A percentile compares a stretch with the other conserved stretches of the same genome.
These are phyloP conservation scores for Luffa acutangula DNA, from an alignment of 306 rosid genomes.

Conservation along the genomic window DNA sequence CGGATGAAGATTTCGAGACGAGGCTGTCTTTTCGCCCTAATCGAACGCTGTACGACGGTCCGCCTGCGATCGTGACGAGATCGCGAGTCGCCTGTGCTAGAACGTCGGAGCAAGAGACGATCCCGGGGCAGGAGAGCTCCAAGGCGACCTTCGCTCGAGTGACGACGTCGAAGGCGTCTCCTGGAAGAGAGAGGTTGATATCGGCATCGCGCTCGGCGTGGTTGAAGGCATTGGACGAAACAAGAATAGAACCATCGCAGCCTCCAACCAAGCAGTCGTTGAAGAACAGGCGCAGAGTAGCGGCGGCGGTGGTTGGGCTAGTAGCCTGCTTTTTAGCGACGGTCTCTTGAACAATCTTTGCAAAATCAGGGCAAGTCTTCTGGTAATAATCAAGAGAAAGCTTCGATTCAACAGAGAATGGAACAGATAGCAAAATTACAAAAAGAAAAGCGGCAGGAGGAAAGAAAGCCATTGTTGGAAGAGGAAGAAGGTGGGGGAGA, in stretches of 20 bases:
- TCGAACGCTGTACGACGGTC: constrained; percentile 30
- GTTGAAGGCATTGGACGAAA: constrained; percentile 26
- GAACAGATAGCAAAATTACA: neutral
- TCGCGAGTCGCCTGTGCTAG: constrained; percentile 38
- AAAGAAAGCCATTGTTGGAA: neutral
- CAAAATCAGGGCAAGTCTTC: constrained; percentile 30
- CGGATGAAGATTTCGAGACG: constrained; percentile 19
- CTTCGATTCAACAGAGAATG: constrained; percentile 8
- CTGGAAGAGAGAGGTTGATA: constrained; percentile 31
- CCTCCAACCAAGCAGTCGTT: constrained; percentile 44
- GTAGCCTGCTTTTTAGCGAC: constrained; percentile 23
- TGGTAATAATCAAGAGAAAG: constrained; percentile 30
- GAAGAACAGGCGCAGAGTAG: constrained; percentile 32
- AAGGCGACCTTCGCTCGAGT: constrained; percentile 24
- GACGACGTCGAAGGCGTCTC: constrained; percentile 36
- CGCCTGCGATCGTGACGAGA: constrained; percentile 35
- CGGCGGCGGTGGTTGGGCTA: constrained; percentile 36
- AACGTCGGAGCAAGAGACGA: constrained; percentile 45
- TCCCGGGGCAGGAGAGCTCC: constrained; percentile 45
- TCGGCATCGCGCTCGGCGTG: constrained; percentile 39
- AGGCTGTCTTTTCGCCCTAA: constrained; percentile 39
- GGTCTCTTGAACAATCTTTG: constrained; percentile 18
- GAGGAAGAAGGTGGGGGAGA: neutral
- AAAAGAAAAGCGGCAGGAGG: constrained; percentile 1
- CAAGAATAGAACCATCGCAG: constrained; percentile 35